Percentiles rank a stretch among this genome's conserved stretches.
Conservation (phyloP, 2,329 filamentous ascomycete genomes). For the Corniculantispora saksenae region DNA sequence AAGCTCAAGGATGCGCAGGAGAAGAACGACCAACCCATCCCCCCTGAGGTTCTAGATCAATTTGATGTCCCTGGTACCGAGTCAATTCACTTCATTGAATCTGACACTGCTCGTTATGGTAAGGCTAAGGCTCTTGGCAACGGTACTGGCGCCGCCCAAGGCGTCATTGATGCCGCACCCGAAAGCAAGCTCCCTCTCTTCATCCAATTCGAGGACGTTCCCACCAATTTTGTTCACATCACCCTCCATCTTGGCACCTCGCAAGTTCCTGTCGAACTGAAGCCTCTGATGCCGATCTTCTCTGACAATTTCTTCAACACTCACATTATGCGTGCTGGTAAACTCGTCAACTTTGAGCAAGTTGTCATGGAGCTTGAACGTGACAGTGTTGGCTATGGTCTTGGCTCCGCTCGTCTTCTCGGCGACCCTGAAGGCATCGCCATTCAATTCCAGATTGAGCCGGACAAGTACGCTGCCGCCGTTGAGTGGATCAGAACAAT, state of each 20-base stretch:
- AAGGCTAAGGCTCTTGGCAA: slow-evolving; percentile 70
- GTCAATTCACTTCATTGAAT: slow-evolving; percentile 93
- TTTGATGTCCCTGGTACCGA: slow-evolving; percentile 84
- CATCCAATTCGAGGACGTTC: slow-evolving; percentile 94
- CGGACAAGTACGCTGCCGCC: slow-evolving; percentile 79
- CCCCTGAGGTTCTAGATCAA: slow-evolving; percentile 73
- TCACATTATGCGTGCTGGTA: slow-evolving; percentile 74
- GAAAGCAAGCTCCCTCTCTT: slow-evolving; percentile 71
- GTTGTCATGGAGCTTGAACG: slow-evolving; percentile 89
- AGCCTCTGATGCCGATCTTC: slow-evolving; percentile 82
- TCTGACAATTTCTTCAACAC: slow-evolving; percentile 93
- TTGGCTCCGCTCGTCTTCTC: slow-evolving; percentile 67
- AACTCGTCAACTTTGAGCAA: slow-evolving; percentile 82
- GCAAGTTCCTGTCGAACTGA: slow-evolving; percentile 74
- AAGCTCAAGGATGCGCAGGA: slow-evolving; percentile 81
- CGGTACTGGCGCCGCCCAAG: slow-evolving; percentile 69
- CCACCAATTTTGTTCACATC: slow-evolving; percentile 88
- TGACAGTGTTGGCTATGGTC: slow-evolving; percentile 82
- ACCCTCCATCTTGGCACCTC: slow-evolving; percentile 78
- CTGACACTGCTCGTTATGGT: slow-evolving; percentile 80
- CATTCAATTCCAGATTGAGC: slow-evolving; percentile 82
- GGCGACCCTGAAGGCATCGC: slow-evolving; percentile 81
- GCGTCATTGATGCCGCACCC: slow-evolving; percentile 70
- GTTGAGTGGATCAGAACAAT: slow-evolving; percentile 84
- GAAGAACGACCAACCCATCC: slow-evolving; percentile 87